Base-by-base conservation (phyloP, 2,329 filamentous ascomycete species). In the Leptodontidium sp. region DNA sequence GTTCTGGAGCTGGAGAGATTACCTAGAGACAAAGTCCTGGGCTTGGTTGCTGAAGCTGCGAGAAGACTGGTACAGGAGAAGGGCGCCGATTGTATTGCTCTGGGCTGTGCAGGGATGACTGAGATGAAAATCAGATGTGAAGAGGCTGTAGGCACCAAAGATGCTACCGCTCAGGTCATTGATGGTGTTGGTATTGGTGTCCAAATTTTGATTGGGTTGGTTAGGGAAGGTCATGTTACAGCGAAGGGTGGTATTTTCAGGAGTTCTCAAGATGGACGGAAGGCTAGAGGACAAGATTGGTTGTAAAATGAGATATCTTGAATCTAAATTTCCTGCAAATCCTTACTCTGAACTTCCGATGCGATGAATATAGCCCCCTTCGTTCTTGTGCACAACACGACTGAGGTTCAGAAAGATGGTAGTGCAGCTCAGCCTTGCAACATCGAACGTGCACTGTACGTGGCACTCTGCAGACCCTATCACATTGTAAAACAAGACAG, bases 31-130 rank as follows among this genome's bases (percentile, higher is more conserved):
- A 86, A 92, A 71, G 88, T 97, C 38, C 81, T 84, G 49, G 79
- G 80, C 67, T 88, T 88, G 74, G 87, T 97, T 75, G 88, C 85
- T 70, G 85, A 88, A 21, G 93, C 94, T 0, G 92, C 93, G 0
- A 86, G 84, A 77, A 82, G 85, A 61, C 81, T 97, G 29, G 80
- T 97, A 29, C 78, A 79, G 8, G 83, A 83, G 9, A 84, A 86
- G 0, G 82, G 83, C 0, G 86, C 94, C 0, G 83, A 85, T 15
- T 92, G 89, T 43, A 88, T 97, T 14, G 91, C 93, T 75, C 86
- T 97, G 82, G 94, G 94, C 0, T 97, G 94, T 79, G 94, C 93
- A 2, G 94, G 94, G 0, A 97, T 97, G 94, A 90, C 91, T 0
- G 94, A 94, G 0, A 86, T 98, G 81, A 92, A 96, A 75, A 84